A percentile compares a stretch with the other conserved stretches of the same genome.
phyloP scores from a whole-genome alignment of 805 yeast species.

The Candida bentonensis region DNA sequence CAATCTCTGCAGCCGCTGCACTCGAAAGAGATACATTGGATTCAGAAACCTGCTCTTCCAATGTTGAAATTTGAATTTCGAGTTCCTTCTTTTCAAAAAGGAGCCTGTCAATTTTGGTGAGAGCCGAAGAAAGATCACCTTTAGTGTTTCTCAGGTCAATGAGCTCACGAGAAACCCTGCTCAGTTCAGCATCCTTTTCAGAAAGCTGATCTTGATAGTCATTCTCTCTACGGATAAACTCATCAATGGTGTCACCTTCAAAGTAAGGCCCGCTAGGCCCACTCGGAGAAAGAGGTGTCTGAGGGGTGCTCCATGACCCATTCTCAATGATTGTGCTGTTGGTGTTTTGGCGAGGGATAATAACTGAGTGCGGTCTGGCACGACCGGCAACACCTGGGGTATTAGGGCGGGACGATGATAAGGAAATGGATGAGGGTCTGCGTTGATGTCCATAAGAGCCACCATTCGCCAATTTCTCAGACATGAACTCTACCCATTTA shows the following conservation, averaged over 20 bases:
- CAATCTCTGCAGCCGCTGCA: neutral
- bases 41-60: constrained; percentile 1
- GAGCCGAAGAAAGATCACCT: constrained; percentile 4
- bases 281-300: neutral
- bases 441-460: neutral
- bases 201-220: constrained; percentile 20
- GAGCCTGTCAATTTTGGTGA: constrained; percentile 9
- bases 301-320: neutral
- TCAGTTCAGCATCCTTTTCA: constrained; percentile 15
- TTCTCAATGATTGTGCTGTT: neutral
- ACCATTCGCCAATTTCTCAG: neutral
- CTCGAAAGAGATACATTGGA: neutral
- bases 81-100: constrained; percentile 13
- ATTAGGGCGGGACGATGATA: neutral
- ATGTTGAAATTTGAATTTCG: constrained; percentile 7
- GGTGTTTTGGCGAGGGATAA: neutral
- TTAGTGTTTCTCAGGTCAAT: constrained; percentile 2
- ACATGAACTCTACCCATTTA: constrained; percentile 14
- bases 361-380: neutral
- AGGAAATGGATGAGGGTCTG: neutral
- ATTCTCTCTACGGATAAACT: constrained; percentile 18
- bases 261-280: neutral
- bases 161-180: neutral
- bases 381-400: neutral
- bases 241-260: constrained; percentile 8